phyloP scores from a whole-genome alignment of 140 eudicot genomes.

The Anethum foeniculum region DNA sequence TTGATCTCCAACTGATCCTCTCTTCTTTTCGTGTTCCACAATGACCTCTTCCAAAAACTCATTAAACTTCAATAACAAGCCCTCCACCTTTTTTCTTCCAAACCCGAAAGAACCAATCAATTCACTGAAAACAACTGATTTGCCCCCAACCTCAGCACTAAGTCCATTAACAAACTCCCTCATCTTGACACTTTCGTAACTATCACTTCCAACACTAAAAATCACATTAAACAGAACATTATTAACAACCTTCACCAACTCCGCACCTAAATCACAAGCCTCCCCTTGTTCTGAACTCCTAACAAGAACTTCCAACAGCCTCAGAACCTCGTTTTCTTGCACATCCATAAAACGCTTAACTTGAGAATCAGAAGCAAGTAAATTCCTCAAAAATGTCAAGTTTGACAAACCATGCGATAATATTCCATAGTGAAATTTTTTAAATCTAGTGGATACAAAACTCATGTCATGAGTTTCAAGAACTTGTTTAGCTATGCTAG shows the following conservation, averaged over 20 bases:
- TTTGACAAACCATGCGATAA: neutral
- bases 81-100: conserved; percentile 27
- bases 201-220: conserved; percentile 28
- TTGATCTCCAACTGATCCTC: conserved; percentile 11
- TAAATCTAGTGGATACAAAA: neutral
- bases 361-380: conserved; percentile 8
- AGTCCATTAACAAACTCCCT: conserved; percentile 30
- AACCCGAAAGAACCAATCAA: conserved; percentile 37
- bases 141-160: conserved; percentile 15
- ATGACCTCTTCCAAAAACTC: conserved; percentile 36
- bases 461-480: conserved; percentile 4
- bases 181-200: conserved; percentile 27
- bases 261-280: conserved; percentile 14
- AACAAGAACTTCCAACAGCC: conserved; percentile 8
- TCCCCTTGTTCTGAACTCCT: neutral
- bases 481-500: conserved; percentile 10
- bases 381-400: neutral
- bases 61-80: conserved; percentile 23
- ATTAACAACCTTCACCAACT: conserved; percentile 17
- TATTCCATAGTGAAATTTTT: neutral
- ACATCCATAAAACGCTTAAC: neutral
- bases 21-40: conserved; percentile 28
- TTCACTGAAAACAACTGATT: conserved; percentile 25
- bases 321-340: conserved; percentile 17
- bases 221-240: conserved; percentile 13